phyloP scores from a whole-genome alignment of 2,329 filamentous ascomycete genomes.

The Colletotrichum ledebouriae region DNA sequence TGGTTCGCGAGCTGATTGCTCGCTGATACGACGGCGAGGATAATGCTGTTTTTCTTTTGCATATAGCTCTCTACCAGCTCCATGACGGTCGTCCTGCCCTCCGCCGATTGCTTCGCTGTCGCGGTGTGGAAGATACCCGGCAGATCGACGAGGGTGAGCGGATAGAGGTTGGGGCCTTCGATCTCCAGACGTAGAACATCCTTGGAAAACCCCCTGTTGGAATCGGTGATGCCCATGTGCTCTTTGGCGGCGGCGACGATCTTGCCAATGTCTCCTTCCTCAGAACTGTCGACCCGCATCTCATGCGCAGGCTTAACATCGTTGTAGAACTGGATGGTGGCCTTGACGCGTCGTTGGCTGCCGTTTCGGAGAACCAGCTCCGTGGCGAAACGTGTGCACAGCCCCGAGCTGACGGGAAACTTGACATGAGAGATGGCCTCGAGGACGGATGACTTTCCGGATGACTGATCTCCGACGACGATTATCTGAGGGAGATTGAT shows the following conservation, averaged over 20 bases:
- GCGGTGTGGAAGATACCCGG: slow-evolving; percentile 59
- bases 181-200: slow-evolving; percentile 63
- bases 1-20: slow-evolving; percentile 66
- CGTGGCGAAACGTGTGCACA: slow-evolving; percentile 73
- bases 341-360: slow-evolving; percentile 52
- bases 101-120: slow-evolving; percentile 50
- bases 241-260: slow-evolving; percentile 67
- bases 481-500: slow-evolving; percentile 67
- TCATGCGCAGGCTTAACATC: slow-evolving; percentile 44
- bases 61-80: slow-evolving; percentile 66
- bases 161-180: slow-evolving; percentile 56
- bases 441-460: slow-evolving; percentile 75
- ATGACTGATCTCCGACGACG: slow-evolving; percentile 71
- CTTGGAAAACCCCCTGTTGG: slow-evolving; percentile 55
- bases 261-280: slow-evolving; percentile 55
- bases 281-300: slow-evolving; percentile 48
- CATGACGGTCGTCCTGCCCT: slow-evolving; percentile 51
- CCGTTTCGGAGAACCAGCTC: slow-evolving; percentile 67
- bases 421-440: slow-evolving; percentile 73
- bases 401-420: slow-evolving; percentile 67
- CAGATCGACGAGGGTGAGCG: slow-evolving; percentile 68
- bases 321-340: slow-evolving; percentile 57
- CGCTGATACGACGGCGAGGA: slow-evolving; percentile 67
- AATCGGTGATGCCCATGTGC: slow-evolving; percentile 59
- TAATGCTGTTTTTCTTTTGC: slow-evolving; percentile 68